Conservation (phyloP, 257 asterid genomes). For the Lantana camara region DNA sequence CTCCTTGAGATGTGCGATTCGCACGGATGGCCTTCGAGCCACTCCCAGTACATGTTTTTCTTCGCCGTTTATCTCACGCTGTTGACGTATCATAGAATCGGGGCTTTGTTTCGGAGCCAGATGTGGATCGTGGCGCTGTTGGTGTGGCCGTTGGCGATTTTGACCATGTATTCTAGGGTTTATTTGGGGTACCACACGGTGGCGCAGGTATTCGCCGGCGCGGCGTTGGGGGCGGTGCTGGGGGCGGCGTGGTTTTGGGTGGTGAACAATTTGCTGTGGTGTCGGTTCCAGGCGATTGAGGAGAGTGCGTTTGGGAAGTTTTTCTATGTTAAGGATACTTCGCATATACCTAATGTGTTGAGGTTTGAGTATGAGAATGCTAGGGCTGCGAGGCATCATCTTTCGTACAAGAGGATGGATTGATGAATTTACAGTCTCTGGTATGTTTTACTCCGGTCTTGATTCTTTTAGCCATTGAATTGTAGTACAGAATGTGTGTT, state of each 20-base stretch:
- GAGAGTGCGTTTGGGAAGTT: constrained; percentile 64
- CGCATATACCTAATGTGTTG: constrained; percentile 74
- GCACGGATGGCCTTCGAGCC: constrained; percentile 99
- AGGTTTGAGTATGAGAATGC: constrained; percentile 82
- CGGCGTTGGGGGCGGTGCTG: constrained; percentile 62
- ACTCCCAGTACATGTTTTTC: constrained; percentile 88
- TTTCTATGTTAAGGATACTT: constrained; percentile 73
- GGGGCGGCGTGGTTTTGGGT: constrained; percentile 91
- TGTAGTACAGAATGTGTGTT: not conserved
- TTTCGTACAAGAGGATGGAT: constrained; percentile 62
- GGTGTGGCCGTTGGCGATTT: constrained; percentile 81
- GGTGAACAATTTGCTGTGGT: constrained; percentile 57
- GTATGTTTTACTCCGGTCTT: constrained; percentile 38
- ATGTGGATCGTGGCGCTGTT: constrained; percentile 50
- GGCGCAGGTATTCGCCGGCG: constrained; percentile 93
- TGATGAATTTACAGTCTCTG: constrained; percentile 36
- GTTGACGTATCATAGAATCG: constrained; percentile 51
- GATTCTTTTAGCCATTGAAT: not conserved
- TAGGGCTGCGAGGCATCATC: constrained; percentile 67
- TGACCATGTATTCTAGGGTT: constrained; percentile 59
- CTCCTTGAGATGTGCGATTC: constrained; percentile 93
- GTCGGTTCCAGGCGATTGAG: constrained; percentile 69
- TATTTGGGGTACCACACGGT: constrained; percentile 61
- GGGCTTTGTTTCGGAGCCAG: constrained; percentile 61
- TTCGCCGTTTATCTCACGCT: constrained; percentile 75